Base-by-base conservation (phyloP, 164 flowering plant species). In the Piper longum region DNA sequence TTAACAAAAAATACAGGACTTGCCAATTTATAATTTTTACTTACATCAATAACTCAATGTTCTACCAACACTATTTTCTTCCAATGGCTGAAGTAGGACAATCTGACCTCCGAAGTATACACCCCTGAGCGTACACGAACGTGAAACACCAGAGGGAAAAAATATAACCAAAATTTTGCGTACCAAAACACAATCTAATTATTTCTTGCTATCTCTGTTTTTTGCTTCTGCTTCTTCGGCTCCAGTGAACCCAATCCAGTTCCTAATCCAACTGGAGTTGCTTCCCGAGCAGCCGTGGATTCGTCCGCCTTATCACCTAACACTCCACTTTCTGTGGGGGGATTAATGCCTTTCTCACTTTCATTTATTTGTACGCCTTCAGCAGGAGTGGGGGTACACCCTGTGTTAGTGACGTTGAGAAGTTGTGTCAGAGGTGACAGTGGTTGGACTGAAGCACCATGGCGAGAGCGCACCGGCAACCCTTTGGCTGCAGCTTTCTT, bases 401-500 rank as follows among this genome's bases (percentile, higher is more conserved):
- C 89, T 4, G 91, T 78, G 70, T 85, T 88, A 52, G 85, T 78
- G 41, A 83, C 72, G 70, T 82, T 84, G 52, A 88, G 75, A 40
- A 88, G 82, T 66, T 90, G 92, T 18, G 83, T 74, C 9, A 83
- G 67, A 3, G 82, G 89, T 17, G 95, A 88, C 72, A 79, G 17
- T 17, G 88, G 78, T 74, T 83, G 92, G 56, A 77, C 85, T 4
- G 90, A 89, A 67, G 79, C 83, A 68, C 88, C 89, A 48, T 79
- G 93, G 48, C 79, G 93, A 0, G 84, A 84, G 3, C 95, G 87
- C 42, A 80, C 73, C 61, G 75, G 66, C 39, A 87, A 85, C 8
- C 96, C 97, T 73, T 76, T 80, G 2, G 95, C 97, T 14, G 89
- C 89, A n/a, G 97, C 95, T 70, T 88, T 93, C 76, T 88, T 90